These are phyloP conservation scores for Eruca vesicaria DNA, from an alignment of 441 rosid species.

Conservation along the genomic window DNA sequence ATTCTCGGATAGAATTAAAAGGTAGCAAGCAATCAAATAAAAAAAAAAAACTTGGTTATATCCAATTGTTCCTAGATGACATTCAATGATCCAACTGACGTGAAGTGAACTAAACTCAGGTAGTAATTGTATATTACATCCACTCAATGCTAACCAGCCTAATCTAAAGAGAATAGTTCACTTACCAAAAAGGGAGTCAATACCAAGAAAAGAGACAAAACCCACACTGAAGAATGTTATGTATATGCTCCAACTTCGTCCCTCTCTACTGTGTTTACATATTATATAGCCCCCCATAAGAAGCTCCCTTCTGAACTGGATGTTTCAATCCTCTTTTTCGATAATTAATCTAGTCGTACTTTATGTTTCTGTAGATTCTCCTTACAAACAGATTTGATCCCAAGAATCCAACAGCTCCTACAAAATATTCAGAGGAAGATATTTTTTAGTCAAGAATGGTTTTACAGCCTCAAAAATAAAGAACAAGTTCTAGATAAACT, in stretches of 20 bases:
- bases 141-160: slow-evolving; percentile 26
- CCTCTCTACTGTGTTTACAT: slow-evolving; percentile 16
- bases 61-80: slow-evolving; percentile 1
- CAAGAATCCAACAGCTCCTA: no score
- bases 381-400: no score
- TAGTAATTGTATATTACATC: slow-evolving; percentile 27
- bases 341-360: slow-evolving; percentile 55
- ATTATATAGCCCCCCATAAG: slow-evolving; percentile 19
- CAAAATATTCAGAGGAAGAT: slow-evolving; percentile 8
- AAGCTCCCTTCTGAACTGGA: slow-evolving; percentile 19
- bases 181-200: slow-evolving; percentile 10
- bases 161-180: slow-evolving; percentile 31
- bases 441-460: background rate
- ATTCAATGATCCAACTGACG: slow-evolving; percentile 8
- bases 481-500: background rate
- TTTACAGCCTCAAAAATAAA: slow-evolving; percentile 4
- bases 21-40: background rate
- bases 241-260: slow-evolving; percentile 4
- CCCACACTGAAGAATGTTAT: slow-evolving; percentile 7
- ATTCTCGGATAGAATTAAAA: background rate
- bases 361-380: no score
- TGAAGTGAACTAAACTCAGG: background rate
- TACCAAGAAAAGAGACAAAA: slow-evolving; percentile 6
- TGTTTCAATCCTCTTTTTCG: background rate
- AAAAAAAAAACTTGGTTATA: background rate